Evolutionary conservation across 306 rosid genomes (phyloP).

Genomic region (Cicer chorassanicum): DNA sequence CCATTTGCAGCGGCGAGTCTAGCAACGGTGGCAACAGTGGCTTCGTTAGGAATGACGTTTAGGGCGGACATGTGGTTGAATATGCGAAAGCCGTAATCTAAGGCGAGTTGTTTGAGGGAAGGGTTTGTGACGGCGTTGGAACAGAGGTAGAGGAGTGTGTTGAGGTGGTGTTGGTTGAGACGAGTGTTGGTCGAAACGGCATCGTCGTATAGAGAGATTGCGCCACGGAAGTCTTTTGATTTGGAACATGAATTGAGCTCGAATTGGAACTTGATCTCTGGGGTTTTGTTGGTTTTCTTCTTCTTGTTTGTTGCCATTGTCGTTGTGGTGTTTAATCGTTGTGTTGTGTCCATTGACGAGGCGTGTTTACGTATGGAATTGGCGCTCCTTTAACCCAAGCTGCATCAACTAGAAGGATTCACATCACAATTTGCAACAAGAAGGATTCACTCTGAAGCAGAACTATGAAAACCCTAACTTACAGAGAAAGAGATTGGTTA

Average conservation of each 20-base stretch:
- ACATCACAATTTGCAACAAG: too few relatives aligned
- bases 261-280: slow-evolving; percentile 65
- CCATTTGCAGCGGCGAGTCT: slow-evolving; percentile 77
- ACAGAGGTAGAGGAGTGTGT: slow-evolving; percentile 87
- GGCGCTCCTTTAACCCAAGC: background rate
- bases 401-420: background rate
- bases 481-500: too few relatives aligned
- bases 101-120: slow-evolving; percentile 52
- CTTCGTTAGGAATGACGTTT: slow-evolving; percentile 70
- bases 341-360: slow-evolving; percentile 51
- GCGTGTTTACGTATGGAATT: background rate
- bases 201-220: slow-evolving; percentile 63
- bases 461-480: too few relatives aligned
- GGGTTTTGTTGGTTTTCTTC: slow-evolving; percentile 53
- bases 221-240: slow-evolving; percentile 57
- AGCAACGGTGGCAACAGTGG: slow-evolving; percentile 72
- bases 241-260: slow-evolving; percentile 74
- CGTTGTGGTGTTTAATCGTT: slow-evolving; percentile 22
- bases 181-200: slow-evolving; percentile 52
- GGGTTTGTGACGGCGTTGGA: slow-evolving; percentile 59
- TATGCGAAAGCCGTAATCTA: slow-evolving; percentile 65
- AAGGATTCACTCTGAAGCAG: too few relatives aligned
- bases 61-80: slow-evolving; percentile 61
- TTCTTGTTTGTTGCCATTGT: slow-evolving; percentile 46
- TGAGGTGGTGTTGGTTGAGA: slow-evolving; percentile 71